These are phyloP conservation scores for Puccinia polysora DNA, from an alignment of 1,284 basidiomycete genomes.

Conservation along the genomic window DNA sequence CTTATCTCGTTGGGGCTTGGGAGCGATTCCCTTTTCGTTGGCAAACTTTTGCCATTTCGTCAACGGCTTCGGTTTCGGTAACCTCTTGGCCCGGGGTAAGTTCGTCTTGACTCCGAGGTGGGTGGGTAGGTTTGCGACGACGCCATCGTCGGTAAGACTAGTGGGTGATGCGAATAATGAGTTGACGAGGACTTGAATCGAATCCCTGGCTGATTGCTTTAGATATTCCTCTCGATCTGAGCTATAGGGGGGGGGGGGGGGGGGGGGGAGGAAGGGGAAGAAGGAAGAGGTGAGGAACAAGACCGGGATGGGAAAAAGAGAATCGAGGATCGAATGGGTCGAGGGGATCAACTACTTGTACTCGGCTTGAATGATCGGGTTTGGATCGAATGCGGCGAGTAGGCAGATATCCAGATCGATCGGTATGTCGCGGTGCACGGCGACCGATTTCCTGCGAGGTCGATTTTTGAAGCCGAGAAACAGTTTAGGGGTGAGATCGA, in stretches of 20 bases:
- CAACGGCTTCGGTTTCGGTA: constrained; percentile 83
- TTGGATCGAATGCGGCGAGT: constrained; percentile 78
- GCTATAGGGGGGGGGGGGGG: constrained; percentile 58
- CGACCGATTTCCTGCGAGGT: constrained; percentile 62
- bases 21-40: constrained; percentile 84
- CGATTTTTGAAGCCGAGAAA: too few relatives aligned
- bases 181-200: constrained; percentile 74
- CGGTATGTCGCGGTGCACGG: constrained; percentile 72
- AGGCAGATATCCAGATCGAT: constrained; percentile 77
- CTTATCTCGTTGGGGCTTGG: constrained; percentile 68
- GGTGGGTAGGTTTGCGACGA: constrained; percentile 71
- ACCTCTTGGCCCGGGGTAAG: constrained; percentile 82
- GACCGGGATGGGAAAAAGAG: neutral
- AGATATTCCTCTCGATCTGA: constrained; percentile 75
- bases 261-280: constrained; percentile 3
- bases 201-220: constrained; percentile 73
- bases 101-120: constrained; percentile 63
- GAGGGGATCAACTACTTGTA: constrained; percentile 62
- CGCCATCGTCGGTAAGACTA: constrained; percentile 70
- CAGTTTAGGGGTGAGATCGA: too few relatives aligned
- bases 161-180: constrained; percentile 78
- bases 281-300: too few relatives aligned
- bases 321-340: neutral
- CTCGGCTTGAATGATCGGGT: constrained; percentile 71
- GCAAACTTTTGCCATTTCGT: constrained; percentile 99